A percentile compares a stretch with the other conserved stretches of the same genome.
phyloP scores from a whole-genome alignment of 805 yeast species.

The Candida vartiovaarae region DNA sequence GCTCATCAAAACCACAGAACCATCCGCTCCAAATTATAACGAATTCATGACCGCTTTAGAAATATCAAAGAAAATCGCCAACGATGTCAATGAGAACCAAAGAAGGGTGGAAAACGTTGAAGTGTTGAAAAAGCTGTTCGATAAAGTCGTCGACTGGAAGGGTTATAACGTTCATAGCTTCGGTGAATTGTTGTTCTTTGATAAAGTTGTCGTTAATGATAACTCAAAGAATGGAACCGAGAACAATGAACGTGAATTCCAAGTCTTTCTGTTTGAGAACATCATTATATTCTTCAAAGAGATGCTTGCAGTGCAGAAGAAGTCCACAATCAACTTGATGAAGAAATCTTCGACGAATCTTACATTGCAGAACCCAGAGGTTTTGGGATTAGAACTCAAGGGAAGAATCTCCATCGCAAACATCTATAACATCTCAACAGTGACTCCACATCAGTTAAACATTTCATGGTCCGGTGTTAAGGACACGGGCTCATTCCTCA shows the following conservation, averaged over 20 bases:
- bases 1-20: constrained; percentile 58
- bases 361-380: constrained; percentile 11
- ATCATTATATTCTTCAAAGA: constrained; percentile 61
- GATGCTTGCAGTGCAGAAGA: constrained; percentile 37
- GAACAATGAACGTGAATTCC: constrained; percentile 66
- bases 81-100: constrained; percentile 87
- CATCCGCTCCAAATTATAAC: constrained; percentile 43
- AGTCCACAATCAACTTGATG: constrained; percentile 38
- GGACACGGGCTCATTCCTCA: constrained; percentile 79
- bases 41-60: constrained; percentile 68
- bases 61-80: constrained; percentile 78
- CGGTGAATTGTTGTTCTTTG: constrained; percentile 79
- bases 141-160: constrained; percentile 84
- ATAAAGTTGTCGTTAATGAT: constrained; percentile 62
- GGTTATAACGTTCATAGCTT: constrained; percentile 74
- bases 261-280: constrained; percentile 81
- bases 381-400: constrained; percentile 51
- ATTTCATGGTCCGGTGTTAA: constrained; percentile 80
- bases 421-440: constrained; percentile 38
- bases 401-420: constrained; percentile 80
- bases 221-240: constrained; percentile 48
- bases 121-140: constrained; percentile 57
- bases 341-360: constrained; percentile 28
- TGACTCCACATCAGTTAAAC: constrained; percentile 50
- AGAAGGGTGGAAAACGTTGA: constrained; percentile 83